These are phyloP conservation scores for Harringtonia aguacate DNA, from an alignment of 2,329 filamentous ascomycete species.

Conservation along the genomic window DNA sequence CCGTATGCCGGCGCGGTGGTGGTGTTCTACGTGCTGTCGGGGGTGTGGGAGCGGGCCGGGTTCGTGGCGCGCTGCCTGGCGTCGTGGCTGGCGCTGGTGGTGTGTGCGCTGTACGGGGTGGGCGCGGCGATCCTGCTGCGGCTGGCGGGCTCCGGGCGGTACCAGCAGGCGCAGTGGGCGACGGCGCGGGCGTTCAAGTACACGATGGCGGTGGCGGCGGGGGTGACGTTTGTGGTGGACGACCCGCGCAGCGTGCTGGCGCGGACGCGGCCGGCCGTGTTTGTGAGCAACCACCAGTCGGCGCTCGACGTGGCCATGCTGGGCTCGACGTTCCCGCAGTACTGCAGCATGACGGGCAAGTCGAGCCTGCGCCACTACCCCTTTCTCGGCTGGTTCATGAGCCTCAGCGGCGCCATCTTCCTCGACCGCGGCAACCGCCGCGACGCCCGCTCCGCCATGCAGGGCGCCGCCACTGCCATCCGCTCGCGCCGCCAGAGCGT, in stretches of 20 bases:
- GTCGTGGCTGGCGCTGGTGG: conserved; percentile 50
- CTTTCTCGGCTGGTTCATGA: conserved; percentile 91
- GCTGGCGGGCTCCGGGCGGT: conserved; percentile 48
- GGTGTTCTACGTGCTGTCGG: conserved; percentile 52
- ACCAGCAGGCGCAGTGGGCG: conserved; percentile 76
- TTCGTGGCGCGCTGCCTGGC: conserved; percentile 62
- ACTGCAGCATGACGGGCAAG: conserved; percentile 92
- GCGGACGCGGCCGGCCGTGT: conserved; percentile 67
- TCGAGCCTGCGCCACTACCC: conserved; percentile 67
- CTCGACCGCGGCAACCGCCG: conserved; percentile 82
- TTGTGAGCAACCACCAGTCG: conserved; percentile 91
- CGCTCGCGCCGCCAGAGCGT: conserved; percentile 60
- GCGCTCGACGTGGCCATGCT: conserved; percentile 93
- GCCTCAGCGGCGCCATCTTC: conserved; percentile 80
- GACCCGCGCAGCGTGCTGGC: conserved; percentile 54
- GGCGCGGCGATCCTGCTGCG: conserved; percentile 62
- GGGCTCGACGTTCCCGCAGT: conserved; percentile 76
- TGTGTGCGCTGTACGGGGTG: conserved; percentile 62
- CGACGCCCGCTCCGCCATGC: conserved; percentile 77
- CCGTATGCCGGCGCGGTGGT: conserved; percentile 41
- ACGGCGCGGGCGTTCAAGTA: conserved; percentile 70
- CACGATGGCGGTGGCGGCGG: conserved; percentile 63
- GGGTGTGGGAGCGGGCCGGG: conserved; percentile 45
- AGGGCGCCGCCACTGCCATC: conserved; percentile 74
- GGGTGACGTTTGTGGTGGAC: conserved; percentile 65